These are phyloP conservation scores for Ichthyophthirius multifiliis DNA, from an alignment of 169 alveolate species.

Conservation along the genomic window DNA sequence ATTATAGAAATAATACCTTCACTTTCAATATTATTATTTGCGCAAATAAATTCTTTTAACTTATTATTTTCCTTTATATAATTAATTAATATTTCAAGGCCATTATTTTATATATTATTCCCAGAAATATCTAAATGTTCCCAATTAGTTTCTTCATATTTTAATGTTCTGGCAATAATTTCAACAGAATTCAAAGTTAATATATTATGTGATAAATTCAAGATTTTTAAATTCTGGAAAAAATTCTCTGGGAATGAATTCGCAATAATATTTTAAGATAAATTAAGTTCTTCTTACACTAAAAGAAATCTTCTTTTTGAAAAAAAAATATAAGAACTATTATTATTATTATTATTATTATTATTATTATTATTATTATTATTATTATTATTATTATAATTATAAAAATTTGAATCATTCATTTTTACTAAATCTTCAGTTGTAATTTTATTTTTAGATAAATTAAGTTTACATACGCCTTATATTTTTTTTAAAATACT, in stretches of 20 bases:
- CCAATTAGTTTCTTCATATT: conserved; percentile 1
- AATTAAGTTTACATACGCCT: background rate
- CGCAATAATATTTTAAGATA: background rate
- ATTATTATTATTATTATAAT: no score
- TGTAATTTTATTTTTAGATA: background rate
- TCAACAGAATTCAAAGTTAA: background rate
- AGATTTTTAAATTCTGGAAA: background rate
- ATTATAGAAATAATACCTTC: background rate
- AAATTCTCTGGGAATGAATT: background rate
- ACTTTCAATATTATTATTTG: background rate
- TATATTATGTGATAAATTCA: background rate
- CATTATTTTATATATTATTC: background rate
- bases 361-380: no score
- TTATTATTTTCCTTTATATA: background rate
- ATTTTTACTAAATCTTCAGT: background rate
- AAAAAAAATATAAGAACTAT: no score
- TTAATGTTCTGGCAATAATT: background rate
- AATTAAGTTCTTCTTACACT: background rate
- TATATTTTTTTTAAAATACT: background rate
- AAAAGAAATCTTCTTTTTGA: background rate
- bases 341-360: no score
- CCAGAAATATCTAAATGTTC: background rate
- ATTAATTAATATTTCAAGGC: background rate
- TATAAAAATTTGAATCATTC: no score
- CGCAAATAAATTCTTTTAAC: background rate